Percentiles rank a stretch among this genome's conserved stretches.
Evolutionary conservation across 1,284 basidiomycete species (phyloP).

Genomic region (Mycosarcoma maydis): DNA sequence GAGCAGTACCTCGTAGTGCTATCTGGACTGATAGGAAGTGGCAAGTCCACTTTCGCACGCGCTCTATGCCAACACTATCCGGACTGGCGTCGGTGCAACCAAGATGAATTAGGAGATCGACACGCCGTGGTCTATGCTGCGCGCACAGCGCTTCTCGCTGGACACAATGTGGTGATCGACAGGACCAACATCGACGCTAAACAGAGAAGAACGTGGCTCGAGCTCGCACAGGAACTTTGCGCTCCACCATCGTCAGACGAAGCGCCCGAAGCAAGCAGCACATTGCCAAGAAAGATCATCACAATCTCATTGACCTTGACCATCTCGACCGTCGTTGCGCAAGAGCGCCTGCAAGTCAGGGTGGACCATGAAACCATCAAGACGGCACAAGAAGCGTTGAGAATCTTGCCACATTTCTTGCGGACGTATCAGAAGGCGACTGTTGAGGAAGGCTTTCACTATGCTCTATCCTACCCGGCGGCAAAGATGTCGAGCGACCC

Average conservation of each 20-base stretch:
- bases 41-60: slow-evolving; percentile 45
- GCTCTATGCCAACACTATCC: slow-evolving; percentile 32
- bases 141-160: slow-evolving; percentile 14
- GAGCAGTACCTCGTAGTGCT: slow-evolving; percentile 41
- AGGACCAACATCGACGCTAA: slow-evolving; percentile 48
- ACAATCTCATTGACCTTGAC: slow-evolving; percentile 38
- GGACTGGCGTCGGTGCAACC: slow-evolving; percentile 43
- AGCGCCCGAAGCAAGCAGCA: not conserved
- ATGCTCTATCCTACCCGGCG: slow-evolving; percentile 29
- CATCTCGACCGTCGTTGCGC: slow-evolving; percentile 23
- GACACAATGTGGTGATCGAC: slow-evolving; percentile 40
- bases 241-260: not conserved
- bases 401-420: slow-evolving; percentile 33
- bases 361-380: slow-evolving; percentile 47
- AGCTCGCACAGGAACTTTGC: slow-evolving; percentile 21
- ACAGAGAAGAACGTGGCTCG: slow-evolving; percentile 43
- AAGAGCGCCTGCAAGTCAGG: slow-evolving; percentile 19
- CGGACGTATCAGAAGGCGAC: slow-evolving; percentile 32
- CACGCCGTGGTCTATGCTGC: slow-evolving; percentile 32
- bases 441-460: slow-evolving; percentile 30
- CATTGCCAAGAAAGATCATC: slow-evolving; percentile 2
- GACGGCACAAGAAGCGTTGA: slow-evolving; percentile 22
- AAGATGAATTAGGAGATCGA: slow-evolving; percentile 40
- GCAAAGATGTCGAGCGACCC: slow-evolving; percentile 20
- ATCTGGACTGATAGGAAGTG: slow-evolving; percentile 40